Evolutionary conservation across 805 yeast genomes (phyloP).

Genomic region (Starmerella geochares): DNA sequence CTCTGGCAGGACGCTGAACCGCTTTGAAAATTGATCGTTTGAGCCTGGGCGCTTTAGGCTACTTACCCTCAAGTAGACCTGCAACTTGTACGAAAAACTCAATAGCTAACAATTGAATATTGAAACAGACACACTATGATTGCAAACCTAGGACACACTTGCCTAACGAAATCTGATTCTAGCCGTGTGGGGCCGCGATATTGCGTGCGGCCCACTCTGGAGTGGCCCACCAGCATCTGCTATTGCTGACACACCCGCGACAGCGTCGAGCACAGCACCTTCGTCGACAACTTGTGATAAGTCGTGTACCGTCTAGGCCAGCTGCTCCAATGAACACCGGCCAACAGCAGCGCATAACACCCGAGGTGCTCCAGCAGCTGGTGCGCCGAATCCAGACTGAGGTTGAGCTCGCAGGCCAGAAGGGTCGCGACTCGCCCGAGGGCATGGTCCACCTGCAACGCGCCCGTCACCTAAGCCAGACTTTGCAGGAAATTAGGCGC

Average conservation of each 20-base stretch:
- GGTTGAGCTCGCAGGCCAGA: constrained; percentile 24
- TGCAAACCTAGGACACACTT: too few species aligned
- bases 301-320: neutral
- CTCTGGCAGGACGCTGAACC: too few species aligned
- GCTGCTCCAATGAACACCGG: constrained; percentile 2
- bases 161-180: too few species aligned
- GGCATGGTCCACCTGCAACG: constrained; percentile 29
- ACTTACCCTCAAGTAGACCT: too few species aligned
- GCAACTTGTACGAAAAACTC: too few species aligned
- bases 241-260: constrained; percentile 1
- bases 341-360: constrained; percentile 6
- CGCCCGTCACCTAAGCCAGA: constrained; percentile 27
- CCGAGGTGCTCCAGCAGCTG: constrained; percentile 25
- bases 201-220: neutral
- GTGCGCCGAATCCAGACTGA: constrained; percentile 29
- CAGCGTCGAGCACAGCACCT: too few species aligned
- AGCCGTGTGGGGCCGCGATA: neutral
- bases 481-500: constrained; percentile 21
- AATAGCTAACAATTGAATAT: too few species aligned
- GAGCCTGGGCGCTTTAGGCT: too few species aligned
- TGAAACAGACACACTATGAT: too few species aligned
- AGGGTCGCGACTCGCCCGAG: constrained; percentile 28
- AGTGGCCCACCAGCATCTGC: neutral
- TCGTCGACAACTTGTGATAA: neutral
- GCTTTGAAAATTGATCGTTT: too few species aligned